Percentiles rank a stretch among this genome's conserved stretches.
These are phyloP conservation scores for Mucor velutinosus DNA, from an alignment of 371 early-diverging fungal genomes.

Conservation along the genomic window DNA sequence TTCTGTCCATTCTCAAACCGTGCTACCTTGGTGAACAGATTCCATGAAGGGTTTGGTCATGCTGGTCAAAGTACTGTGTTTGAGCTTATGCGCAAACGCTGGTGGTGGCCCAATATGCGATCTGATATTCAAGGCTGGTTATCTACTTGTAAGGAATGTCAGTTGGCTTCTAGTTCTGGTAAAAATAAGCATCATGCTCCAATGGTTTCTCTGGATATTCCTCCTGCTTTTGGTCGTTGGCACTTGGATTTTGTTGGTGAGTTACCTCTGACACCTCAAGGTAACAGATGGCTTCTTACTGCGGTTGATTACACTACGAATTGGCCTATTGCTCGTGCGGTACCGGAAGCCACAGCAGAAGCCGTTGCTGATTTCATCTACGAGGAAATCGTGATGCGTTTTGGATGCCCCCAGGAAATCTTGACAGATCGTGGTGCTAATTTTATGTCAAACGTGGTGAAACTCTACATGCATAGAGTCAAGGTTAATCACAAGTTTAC, in stretches of 20 bases:
- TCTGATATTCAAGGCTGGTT: too few relatives aligned
- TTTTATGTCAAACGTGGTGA: too few relatives aligned
- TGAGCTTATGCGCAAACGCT: background rate
- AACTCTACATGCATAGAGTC: too few relatives aligned
- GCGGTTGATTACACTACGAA: constrained; percentile 48
- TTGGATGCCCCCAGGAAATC: too few relatives aligned
- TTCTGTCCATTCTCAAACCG: too few relatives aligned
- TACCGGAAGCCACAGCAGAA: constrained; percentile 14
- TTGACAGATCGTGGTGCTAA: too few relatives aligned
- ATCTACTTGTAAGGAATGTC: too few relatives aligned
- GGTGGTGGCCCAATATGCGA: constrained; percentile 9
- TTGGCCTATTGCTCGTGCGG: constrained; percentile 37
- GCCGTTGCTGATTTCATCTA: too few relatives aligned
- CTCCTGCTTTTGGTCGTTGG: constrained; percentile 26
- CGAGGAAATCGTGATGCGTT: too few relatives aligned
- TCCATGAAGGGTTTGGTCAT: constrained; percentile 18
- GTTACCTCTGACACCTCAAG: constrained; percentile 27
- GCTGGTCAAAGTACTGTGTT: constrained; percentile 12
- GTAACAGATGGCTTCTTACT: constrained; percentile 24
- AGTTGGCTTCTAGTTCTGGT: constrained; percentile 8
- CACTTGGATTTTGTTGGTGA: too few relatives aligned
- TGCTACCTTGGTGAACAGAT: constrained; percentile 8
- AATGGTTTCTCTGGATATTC: constrained; percentile 7
- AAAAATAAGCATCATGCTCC: background rate
- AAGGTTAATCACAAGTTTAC: too few relatives aligned